These are phyloP conservation scores for Eimeria tenella DNA, from an alignment of 169 alveolate genomes.

Conservation along the genomic window DNA sequence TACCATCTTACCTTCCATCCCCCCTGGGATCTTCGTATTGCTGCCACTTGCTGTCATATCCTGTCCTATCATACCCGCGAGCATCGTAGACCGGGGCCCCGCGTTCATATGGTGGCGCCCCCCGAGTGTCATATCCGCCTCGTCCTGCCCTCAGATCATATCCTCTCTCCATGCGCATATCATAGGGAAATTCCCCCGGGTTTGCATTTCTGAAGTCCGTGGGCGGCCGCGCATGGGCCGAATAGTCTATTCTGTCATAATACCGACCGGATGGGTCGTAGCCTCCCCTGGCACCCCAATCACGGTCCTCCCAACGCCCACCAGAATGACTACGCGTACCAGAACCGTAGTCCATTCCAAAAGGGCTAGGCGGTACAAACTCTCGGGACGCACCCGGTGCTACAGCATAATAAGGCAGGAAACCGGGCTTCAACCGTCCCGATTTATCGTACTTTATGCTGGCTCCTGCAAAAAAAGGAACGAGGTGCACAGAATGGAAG, in stretches of 20 bases:
- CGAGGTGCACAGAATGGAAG: not conserved
- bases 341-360: constrained; percentile 71
- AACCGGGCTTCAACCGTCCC: constrained; percentile 76
- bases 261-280: constrained; percentile 53
- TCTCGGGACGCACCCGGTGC: constrained; percentile 78
- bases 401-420: constrained; percentile 77
- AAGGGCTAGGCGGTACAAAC: constrained; percentile 59
- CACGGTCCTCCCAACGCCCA: constrained; percentile 71
- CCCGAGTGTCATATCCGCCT: constrained; percentile 65
- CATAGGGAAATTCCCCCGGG: constrained; percentile 60
- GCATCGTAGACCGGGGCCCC: constrained; percentile 69
- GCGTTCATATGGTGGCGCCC: constrained; percentile 60
- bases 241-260: constrained; percentile 56
- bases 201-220: constrained; percentile 54
- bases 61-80: constrained; percentile 52
- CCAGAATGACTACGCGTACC: constrained; percentile 61
- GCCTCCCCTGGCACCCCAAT: constrained; percentile 64
- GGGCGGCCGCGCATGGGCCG: constrained; percentile 59
- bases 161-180: constrained; percentile 73
- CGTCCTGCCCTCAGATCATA: constrained; percentile 54
- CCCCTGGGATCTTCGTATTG: constrained; percentile 72
- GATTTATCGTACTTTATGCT: constrained; percentile 78
- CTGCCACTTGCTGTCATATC: constrained; percentile 68
- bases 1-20: constrained; percentile 37
- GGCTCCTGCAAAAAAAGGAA: constrained; percentile 54